Evolutionary conservation across 495 filamentous ascomycete species (phyloP), one percentile per base, ranked within the genome.

Genomic region (Pseudoneurospora amorphoporcata): DNA sequence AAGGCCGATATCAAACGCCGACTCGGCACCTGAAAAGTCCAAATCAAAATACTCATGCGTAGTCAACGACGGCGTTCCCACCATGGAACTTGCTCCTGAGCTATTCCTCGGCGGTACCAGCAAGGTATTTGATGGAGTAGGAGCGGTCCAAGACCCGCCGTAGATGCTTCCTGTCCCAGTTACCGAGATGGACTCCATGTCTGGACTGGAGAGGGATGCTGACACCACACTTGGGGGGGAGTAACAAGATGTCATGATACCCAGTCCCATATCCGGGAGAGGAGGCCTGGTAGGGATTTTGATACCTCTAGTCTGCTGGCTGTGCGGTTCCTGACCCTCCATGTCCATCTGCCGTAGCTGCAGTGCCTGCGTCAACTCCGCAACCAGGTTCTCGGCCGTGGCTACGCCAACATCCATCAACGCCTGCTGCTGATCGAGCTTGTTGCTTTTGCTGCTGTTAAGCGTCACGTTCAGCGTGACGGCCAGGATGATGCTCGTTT

Each of bases 381-480:
- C 70, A 17, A 74, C 70, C 4, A 71, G 23, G 1, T 2, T n/a
- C 58, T 74, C 74, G 17, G 74, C 76, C 0, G 76, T 68, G 8
- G 32, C 58, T 0, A 73, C 76, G 0, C 74, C 75, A n/a, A 58
- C 45, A 0, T 65, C 73, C 12, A 77, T 19, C 8, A 75, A 14
- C 23, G 19, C 68, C 17, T 70, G n/a, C 17, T 70, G n/a, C 10
- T 39, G 23, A 19, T 41, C 41, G 14, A 42, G 58, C 0, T 12
- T 53, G 1, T 23, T 9, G 17, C 47, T 39, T 8, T 23, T 23
- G 23, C 23, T 23, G 23, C 23, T 70, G n/a, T 35, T 70, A 41
- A 39, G 12, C 19, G 53, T 74, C 0, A 76, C 74, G 4, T 68
- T 71, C 5, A 68, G 8, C 2, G 47, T 70, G 1, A 77, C 73